Base-by-base conservation (phyloP, 305 asterid species). In the Solanum hybrid region DNA sequence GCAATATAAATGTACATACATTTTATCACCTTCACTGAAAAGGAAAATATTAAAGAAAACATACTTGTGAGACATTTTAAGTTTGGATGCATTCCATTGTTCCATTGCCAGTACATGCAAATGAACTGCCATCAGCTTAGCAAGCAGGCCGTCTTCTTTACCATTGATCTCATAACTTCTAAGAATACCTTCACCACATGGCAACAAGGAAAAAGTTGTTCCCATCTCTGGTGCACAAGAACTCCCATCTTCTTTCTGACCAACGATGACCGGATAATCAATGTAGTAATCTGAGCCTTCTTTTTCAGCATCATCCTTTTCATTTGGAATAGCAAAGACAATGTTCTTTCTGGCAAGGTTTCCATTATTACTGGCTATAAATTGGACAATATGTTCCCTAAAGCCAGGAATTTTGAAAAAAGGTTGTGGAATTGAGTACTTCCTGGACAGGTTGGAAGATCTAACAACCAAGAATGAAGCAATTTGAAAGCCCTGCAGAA, bases 21-120 rank as follows among this genome's bases (percentile, higher is more conserved):
- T 85, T 56, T 45, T 29, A 51, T 85, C 42, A 45, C 75, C 29
- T 51, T 51, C 22, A 31, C 42, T 17, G 87, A 31, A 84, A 84
- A 51, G 42, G 45, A 56, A 85, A 19, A 85, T 31, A 31, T 31
- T 85, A 88, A 51, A 84, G 35, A 90, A 88, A 73, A 88, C 91
- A 24, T 89, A 95, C 98, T 90, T 89, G 90, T 92, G 94, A 90
- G 96, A 94, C 91, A 88, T 77, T 93, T 94, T 94, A 86, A 95
- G 93, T 90, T 93, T 93, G 22, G 94, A 91, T 22, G 94, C 90
- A 71, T 95, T 95, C 98, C 98, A 95, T 85, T 94, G 97, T 89
- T 95, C 98, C 96, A 95, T 94, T 26, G 98, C 97, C 73, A 94
- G 93, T 90, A 94, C 91, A 91, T 95, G 98, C 88, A 95, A 90